phyloP scores from a whole-genome alignment of 768 basidiomycete genomes.

The Dioszegia aurantiaca region DNA sequence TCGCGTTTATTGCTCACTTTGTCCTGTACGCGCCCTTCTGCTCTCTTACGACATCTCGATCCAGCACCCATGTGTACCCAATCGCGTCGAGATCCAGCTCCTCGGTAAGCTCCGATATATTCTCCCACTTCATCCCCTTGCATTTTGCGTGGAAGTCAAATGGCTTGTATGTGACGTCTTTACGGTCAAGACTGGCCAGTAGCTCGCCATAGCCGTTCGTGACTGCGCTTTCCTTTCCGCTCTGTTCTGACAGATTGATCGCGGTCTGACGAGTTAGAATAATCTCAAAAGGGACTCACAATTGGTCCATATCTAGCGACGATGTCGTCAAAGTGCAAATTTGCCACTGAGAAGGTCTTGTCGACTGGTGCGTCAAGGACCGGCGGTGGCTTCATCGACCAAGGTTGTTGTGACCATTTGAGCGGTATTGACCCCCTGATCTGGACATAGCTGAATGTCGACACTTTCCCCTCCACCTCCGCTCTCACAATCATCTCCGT shows the following conservation, averaged over 20 bases:
- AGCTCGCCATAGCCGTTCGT: conserved; percentile 74
- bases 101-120: conserved; percentile 73
- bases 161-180: conserved; percentile 51
- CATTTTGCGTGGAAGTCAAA: conserved; percentile 95
- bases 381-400: conserved; percentile 83
- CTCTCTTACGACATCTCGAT: conserved; percentile 66
- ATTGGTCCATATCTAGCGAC: conserved; percentile 72
- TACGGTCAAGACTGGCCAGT: conserved; percentile 57
- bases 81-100: conserved; percentile 76
- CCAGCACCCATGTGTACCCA: conserved; percentile 85
- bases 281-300: conserved; percentile 55
- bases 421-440: conserved; percentile 90
- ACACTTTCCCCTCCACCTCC: conserved; percentile 69
- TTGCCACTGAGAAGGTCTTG: conserved; percentile 69
- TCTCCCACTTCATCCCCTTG: conserved; percentile 94
- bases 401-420: conserved; percentile 86
- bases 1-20: conserved; percentile 31
- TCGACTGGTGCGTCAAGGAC: conserved; percentile 70
- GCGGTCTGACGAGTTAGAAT: conserved; percentile 57
- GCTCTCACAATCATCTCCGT: conserved; percentile 84
- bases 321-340: conserved; percentile 69
- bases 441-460: conserved; percentile 85
- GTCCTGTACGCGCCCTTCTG: conserved; percentile 79
- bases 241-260: conserved; percentile 85
- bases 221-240: conserved; percentile 79